Conservation (phyloP, 768 basidiomycete genomes). For the Boletus reticulatus region DNA sequence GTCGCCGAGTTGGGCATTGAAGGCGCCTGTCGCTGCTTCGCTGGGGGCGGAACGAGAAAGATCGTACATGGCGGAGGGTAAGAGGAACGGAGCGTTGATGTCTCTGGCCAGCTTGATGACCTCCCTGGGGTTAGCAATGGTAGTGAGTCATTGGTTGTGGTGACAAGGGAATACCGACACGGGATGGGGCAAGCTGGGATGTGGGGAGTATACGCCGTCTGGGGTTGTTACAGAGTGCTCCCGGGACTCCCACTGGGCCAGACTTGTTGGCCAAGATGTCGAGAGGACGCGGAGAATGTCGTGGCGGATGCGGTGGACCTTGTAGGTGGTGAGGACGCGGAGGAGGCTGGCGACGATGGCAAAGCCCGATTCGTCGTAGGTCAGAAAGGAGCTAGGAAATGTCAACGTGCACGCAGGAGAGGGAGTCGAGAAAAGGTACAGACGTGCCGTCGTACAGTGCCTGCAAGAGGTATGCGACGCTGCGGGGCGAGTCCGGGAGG, state of each 20-base stretch:
- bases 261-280: slow-evolving; percentile 57
- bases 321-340: slow-evolving; percentile 62
- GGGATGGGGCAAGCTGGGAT: slow-evolving; percentile 58
- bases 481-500: slow-evolving; percentile 54
- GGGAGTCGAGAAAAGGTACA: slow-evolving; percentile 20
- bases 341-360: slow-evolving; percentile 53
- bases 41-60: slow-evolving; percentile 68
- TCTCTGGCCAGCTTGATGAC: slow-evolving; percentile 67
- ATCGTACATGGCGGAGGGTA: slow-evolving; percentile 80
- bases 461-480: slow-evolving; percentile 56
- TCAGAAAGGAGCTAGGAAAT: slow-evolving; percentile 41
- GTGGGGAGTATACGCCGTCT: slow-evolving; percentile 55
- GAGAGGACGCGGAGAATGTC: slow-evolving; percentile 55
- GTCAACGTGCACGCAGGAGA: slow-evolving; percentile 14
- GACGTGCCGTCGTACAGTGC: slow-evolving; percentile 74
- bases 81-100: slow-evolving; percentile 51
- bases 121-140: slow-evolving; percentile 37
- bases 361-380: slow-evolving; percentile 51
- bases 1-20: slow-evolving; percentile 37
- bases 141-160: slow-evolving; percentile 4
- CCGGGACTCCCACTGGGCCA: slow-evolving; percentile 63
- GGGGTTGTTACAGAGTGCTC: slow-evolving; percentile 55
- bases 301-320: slow-evolving; percentile 53
- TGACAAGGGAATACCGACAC: slow-evolving; percentile 45
- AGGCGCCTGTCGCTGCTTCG: slow-evolving; percentile 54